A percentile compares a stretch with the other conserved stretches of the same genome.
Evolutionary conservation across 2,329 filamentous ascomycete genomes (phyloP).

Genomic region (Neophaeococcomyces aloes): DNA sequence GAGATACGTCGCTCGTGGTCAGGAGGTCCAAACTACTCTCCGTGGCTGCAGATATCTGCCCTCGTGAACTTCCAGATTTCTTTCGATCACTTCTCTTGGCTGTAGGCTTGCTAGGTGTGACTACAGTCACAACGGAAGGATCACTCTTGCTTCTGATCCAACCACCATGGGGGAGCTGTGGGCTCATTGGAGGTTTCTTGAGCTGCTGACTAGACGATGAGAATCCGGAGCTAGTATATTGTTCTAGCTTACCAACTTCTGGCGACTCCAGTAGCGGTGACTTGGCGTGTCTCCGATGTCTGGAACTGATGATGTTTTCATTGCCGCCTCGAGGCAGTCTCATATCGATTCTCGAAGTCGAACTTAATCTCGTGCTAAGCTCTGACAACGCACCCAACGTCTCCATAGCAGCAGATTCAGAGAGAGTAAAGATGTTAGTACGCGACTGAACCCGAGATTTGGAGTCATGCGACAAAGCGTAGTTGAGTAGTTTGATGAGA

Average conservation of each 20-base stretch:
- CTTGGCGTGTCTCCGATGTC: not conserved
- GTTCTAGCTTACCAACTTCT: conserved; percentile 1
- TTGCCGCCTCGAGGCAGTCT: not conserved
- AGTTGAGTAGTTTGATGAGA: conserved; percentile 20
- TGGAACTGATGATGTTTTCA: not conserved
- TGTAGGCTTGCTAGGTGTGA: conserved; percentile 9
- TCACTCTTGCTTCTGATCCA: conserved; percentile 20
- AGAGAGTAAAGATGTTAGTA: conserved; percentile 15
- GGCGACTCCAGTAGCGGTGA: not conserved
- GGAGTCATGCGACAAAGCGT: conserved; percentile 11
- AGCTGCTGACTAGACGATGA: conserved; percentile 4
- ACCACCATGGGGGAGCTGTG: conserved; percentile 15
- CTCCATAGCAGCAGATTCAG: conserved; percentile 20
- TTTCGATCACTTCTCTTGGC: conserved; percentile 4
- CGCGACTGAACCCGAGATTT: conserved; percentile 8
- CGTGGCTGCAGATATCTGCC: not conserved
- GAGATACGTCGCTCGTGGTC: not conserved
- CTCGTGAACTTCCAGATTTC: conserved; percentile 1
- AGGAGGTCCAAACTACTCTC: not conserved
- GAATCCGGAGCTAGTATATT: conserved; percentile 8
- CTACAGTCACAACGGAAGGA: conserved; percentile 15
- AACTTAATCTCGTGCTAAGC: conserved; percentile 16
- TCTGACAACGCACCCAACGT: conserved; percentile 21
- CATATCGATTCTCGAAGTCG: conserved; percentile 1
- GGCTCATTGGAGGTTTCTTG: conserved; percentile 10